Percentiles rank a stretch among this genome's conserved stretches.
phyloP scores from a whole-genome alignment of 805 yeast genomes.

The Hanseniaspora thailandica region DNA sequence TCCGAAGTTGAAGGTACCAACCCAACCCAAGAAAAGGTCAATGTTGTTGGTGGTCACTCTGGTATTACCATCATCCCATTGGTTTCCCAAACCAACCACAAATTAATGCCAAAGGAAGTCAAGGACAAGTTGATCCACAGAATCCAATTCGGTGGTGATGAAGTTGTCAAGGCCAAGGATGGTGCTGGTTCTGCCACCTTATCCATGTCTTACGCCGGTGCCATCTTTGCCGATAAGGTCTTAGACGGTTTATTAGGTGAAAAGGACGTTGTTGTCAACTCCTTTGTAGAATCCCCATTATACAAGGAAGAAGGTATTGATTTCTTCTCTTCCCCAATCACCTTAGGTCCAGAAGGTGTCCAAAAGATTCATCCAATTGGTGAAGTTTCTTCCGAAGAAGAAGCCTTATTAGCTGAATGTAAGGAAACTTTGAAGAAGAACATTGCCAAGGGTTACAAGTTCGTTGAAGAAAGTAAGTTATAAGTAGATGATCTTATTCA shows the following conservation, averaged over 20 bases:
- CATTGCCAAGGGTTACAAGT: slow-evolving; percentile 87
- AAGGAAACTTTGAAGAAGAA: slow-evolving; percentile 82
- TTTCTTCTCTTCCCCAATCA: slow-evolving; percentile 90
- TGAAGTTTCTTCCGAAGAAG: slow-evolving; percentile 62
- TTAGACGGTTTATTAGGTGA: slow-evolving; percentile 55
- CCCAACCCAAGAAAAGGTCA: slow-evolving; percentile 64
- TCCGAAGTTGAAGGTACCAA: slow-evolving; percentile 43
- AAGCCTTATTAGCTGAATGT: slow-evolving; percentile 68
- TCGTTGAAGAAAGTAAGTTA: slow-evolving; percentile 47
- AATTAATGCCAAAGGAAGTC: slow-evolving; percentile 51
- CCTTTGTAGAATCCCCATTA: slow-evolving; percentile 71
- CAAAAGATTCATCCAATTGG: slow-evolving; percentile 71
- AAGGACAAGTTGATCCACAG: slow-evolving; percentile 63
- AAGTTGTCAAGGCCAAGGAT: slow-evolving; percentile 84
- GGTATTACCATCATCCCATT: slow-evolving; percentile 93
- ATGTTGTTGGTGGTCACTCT: slow-evolving; percentile 95
- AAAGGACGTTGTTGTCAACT: slow-evolving; percentile 51
- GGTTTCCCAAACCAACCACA: slow-evolving; percentile 72
- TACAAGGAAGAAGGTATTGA: slow-evolving; percentile 83
- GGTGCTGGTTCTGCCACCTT: slow-evolving; percentile 91
- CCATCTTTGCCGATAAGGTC: slow-evolving; percentile 56
- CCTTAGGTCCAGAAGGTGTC: slow-evolving; percentile 87
- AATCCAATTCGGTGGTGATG: slow-evolving; percentile 94
- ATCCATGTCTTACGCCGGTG: slow-evolving; percentile 90
- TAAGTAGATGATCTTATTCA: not conserved